Evolutionary conservation across 352 stramenopile species (phyloP), one percentile per base, ranked within the genome.

Genomic region (Achlya hypogyna): DNA sequence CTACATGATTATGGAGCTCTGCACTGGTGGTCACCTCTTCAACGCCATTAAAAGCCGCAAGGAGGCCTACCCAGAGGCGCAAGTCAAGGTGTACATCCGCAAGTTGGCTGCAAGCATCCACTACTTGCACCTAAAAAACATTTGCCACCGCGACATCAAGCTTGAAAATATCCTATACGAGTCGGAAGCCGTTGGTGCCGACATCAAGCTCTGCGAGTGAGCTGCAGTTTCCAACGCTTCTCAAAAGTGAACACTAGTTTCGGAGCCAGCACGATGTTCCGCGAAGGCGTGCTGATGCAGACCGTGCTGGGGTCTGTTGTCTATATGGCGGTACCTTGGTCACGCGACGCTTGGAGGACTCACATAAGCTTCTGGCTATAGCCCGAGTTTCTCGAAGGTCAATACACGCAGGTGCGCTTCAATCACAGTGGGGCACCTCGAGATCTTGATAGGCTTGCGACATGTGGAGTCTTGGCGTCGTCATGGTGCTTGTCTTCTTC

Each of bases 1-100:
- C 65, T 88, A 87, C 65, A 91, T 93, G 70, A 88, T 93, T 75
- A 93, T 93, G 84, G 84, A 93, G 68, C 78, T 93, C 29, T 83
- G 79, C 40, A 71, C 76, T 9, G 78, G 77, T 4, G 84, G 84
- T 1, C 56, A 65, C 43, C 52, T 70, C 28, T 62, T 70, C 23
- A 52, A 63, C 0, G 52, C 52, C 5, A 62, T 70, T 6, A 63
- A 70, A 35, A 20, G n/a, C 32, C 51, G 52, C 16, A 70, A 65
- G n/a, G 70, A 75, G 16, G 72, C 75, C 51, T 89, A 86, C 38
- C 72, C 77, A 0, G 84, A 92, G 40, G 70, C 83, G 14, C 58
- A 74, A 12, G 79, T 74, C n/a, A 88, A 88, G 59, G 70, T 79
- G 8, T 69, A 86, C 42, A 75, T 91, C 6, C 74, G 73, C 4